A percentile compares a stretch with the other conserved stretches of the same genome.
Conservation (phyloP, 257 asterid species). For the Coffea canephora region DNA sequence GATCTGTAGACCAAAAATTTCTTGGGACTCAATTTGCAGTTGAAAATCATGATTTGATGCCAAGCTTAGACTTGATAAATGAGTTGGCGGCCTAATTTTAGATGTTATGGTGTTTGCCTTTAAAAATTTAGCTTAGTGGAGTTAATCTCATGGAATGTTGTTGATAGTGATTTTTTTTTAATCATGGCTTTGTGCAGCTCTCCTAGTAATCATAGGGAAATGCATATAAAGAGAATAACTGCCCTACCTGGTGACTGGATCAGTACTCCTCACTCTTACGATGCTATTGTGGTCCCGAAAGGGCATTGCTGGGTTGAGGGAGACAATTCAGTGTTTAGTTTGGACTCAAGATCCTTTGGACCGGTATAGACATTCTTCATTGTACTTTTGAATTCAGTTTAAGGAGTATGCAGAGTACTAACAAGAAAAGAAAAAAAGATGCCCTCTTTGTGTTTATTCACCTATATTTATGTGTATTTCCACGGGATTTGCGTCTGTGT, state of each 20-base stretch:
- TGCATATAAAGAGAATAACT: slow-evolving; percentile 64
- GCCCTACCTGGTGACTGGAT: slow-evolving; percentile 90
- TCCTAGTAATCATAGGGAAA: slow-evolving; percentile 60
- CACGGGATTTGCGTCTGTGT: not conserved
- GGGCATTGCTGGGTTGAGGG: slow-evolving; percentile 98
- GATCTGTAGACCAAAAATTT: not conserved
- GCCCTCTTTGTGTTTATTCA: not conserved
- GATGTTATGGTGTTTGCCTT: not conserved
- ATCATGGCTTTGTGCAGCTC: slow-evolving; percentile 46
- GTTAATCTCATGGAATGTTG: not conserved
- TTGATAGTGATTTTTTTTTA: slow-evolving; percentile 1
- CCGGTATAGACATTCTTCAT: slow-evolving; percentile 45
- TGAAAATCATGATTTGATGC: not conserved
- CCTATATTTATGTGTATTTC: not conserved
- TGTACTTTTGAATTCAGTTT: not conserved
- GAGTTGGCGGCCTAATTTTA: not conserved
- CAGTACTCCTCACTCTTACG: slow-evolving; percentile 38
- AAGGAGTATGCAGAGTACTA: not conserved
- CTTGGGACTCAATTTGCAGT: no score
- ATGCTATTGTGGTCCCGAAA: slow-evolving; percentile 61
- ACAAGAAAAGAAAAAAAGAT: not conserved
- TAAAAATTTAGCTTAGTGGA: not conserved
- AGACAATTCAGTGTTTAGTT: slow-evolving; percentile 70
- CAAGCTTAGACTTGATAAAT: not conserved
- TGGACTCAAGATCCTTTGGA: slow-evolving; percentile 79